A percentile compares a stretch with the other conserved stretches of the same genome.
Conservation (phyloP, 371 early-diverging fungal species). For the Mucor racemosus region DNA sequence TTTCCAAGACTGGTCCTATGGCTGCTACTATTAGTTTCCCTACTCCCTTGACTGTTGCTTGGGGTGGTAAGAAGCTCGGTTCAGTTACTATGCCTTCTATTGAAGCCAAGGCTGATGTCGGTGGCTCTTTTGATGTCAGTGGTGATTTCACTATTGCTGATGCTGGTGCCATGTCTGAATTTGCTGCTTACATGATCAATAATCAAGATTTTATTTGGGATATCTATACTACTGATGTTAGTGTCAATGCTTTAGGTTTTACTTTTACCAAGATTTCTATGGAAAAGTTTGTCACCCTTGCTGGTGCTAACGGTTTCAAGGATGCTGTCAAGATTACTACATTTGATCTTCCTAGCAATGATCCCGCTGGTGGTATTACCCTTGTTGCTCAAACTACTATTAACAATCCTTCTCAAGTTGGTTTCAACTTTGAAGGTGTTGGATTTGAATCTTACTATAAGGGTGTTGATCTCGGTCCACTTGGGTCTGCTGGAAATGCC, state of each 20-base stretch:
- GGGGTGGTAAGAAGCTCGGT: constrained; percentile 56
- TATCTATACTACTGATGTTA: constrained; percentile 51
- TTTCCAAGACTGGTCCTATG: constrained; percentile 67
- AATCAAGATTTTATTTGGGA: constrained; percentile 62
- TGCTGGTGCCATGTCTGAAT: constrained; percentile 49
- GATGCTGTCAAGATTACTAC: constrained; percentile 56
- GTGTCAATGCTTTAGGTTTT: constrained; percentile 63
- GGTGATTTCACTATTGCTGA: constrained; percentile 55
- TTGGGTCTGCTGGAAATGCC: constrained; percentile 43
- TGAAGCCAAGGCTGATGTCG: constrained; percentile 49
- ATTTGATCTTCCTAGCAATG: constrained; percentile 63
- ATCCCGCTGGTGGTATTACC: constrained; percentile 62
- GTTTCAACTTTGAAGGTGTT: constrained; percentile 50
- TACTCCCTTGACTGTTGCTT: constrained; percentile 49
- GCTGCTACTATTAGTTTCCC: constrained; percentile 64
- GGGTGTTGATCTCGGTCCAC: constrained; percentile 43
- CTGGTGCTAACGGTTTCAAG: constrained; percentile 60
- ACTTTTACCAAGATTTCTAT: constrained; percentile 61
- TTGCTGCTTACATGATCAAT: constrained; percentile 61
- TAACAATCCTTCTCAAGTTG: constrained; percentile 60
- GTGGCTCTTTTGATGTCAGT: constrained; percentile 52
- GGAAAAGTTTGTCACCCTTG: constrained; percentile 57
- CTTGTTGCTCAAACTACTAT: constrained; percentile 55
- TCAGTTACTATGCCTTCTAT: constrained; percentile 55
- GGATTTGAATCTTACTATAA: constrained; percentile 38